A percentile compares a stretch with the other conserved stretches of the same genome.
Evolutionary conservation across 1,284 basidiomycete genomes (phyloP).

Genomic region (Exobasidium cylindrosporum): DNA sequence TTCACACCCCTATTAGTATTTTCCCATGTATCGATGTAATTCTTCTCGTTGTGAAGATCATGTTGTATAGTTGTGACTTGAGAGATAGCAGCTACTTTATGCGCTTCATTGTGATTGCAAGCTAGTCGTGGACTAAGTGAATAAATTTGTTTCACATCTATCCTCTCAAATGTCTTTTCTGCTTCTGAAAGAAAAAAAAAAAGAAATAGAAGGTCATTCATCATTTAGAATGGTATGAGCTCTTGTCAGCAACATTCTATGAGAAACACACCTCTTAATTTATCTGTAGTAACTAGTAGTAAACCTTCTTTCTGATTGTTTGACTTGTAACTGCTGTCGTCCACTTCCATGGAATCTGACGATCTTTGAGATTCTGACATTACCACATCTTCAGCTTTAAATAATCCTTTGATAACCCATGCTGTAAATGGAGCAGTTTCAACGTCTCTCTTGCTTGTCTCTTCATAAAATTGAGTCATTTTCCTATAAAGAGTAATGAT

Average conservation of each 20-base stretch:
- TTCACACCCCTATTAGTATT: conserved; percentile 26
- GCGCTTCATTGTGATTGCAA: not conserved
- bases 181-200: not conserved
- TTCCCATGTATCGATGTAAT: conserved; percentile 31
- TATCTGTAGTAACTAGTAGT: conserved; percentile 13
- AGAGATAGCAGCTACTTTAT: conserved; percentile 11
- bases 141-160: not conserved
- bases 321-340: not conserved
- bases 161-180: not conserved
- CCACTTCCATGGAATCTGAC: conserved; percentile 6
- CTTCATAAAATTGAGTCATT: not conserved
- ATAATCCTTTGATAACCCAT: not conserved
- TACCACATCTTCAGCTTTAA: not conserved
- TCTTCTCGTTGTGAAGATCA: conserved; percentile 31
- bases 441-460: not conserved
- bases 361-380: not conserved
- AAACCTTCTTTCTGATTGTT: not conserved
- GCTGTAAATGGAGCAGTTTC: not conserved
- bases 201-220: too few species aligned
- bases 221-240: too few species aligned
- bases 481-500: not conserved
- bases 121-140: conserved; percentile 3
- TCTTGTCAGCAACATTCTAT: too few species aligned
- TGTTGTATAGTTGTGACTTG: conserved; percentile 33
- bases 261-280: conserved; percentile 10